Evolutionary conservation across 148 eudicot genomes (phyloP), one percentile per base, ranked within the genome.

Genomic region (Camellia japonica): DNA sequence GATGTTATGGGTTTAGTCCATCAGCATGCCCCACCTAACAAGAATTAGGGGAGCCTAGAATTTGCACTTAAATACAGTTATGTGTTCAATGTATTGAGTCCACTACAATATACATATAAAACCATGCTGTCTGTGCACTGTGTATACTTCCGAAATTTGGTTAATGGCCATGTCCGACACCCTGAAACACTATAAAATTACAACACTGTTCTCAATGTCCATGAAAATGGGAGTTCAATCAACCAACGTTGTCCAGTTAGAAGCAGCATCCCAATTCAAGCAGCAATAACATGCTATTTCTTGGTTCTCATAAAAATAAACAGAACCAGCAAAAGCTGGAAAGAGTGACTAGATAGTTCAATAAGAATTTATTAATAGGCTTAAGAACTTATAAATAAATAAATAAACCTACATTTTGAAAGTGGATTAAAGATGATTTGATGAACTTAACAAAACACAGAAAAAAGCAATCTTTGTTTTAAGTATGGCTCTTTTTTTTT

Each of bases 331-430:
- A 59, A 76, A 43, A 62, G 19, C 19, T 47, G 44, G 54, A 65
- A 43, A 19, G 51, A 8, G 9, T 19, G 18, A 76, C 63, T 61
- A 13, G 46, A 20, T 7, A 76, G 41, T 20, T 23, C 58, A 49
- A 64, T 13, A 64, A 49, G 79, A 76, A 38, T 38, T 8, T 62
- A 43, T 47, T 62, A 38, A 51, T 14, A 51, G 59, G 78, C 78
- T 47, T 7, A 49, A 41, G 70, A 46, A 46, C 11, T 46, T 18
- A 59, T 12, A 52, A 72, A 12, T 23, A 72, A 12, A 13, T 20
- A 23, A 54, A 54, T 20, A 52, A 52, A 14, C 56, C 43, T 47
- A 47, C 56, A 7, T 8, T 19, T 71, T 2, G 52, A 71, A 71
- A 47, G 74, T 20, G 4, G 74, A 47, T 71, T 71, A 71, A 18